phyloP scores from a whole-genome alignment of 1,284 basidiomycete species.

The Sanguinoderma infundibulare region DNA sequence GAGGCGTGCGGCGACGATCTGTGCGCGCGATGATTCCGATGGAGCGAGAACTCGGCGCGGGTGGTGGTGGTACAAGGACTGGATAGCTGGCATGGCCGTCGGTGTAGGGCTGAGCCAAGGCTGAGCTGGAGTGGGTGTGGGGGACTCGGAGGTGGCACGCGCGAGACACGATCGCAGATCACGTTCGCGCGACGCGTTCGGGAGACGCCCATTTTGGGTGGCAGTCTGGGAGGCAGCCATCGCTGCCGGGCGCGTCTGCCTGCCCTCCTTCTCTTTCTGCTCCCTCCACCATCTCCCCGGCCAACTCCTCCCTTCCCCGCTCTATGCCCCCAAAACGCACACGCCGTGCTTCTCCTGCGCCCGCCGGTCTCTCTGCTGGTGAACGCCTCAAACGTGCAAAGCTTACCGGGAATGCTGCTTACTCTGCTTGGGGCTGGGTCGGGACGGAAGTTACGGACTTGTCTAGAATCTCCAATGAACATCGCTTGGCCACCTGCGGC shows the following conservation, averaged over 20 bases:
- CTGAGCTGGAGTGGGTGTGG: too few relatives aligned
- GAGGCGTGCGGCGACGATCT: too few relatives aligned
- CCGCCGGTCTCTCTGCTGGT: slow-evolving; percentile 58
- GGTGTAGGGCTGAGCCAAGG: too few relatives aligned
- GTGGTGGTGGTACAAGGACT: too few relatives aligned
- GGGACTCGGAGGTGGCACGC: neutral
- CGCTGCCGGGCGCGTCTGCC: slow-evolving; percentile 18
- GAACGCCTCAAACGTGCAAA: slow-evolving; percentile 64
- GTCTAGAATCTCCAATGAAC: slow-evolving; percentile 65
- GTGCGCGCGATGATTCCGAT: too few relatives aligned
- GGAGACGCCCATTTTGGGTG: slow-evolving; percentile 13
- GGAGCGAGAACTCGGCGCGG: too few relatives aligned
- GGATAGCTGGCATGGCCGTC: too few relatives aligned
- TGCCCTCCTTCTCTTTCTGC: slow-evolving; percentile 3
- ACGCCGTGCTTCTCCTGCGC: slow-evolving; percentile 51
- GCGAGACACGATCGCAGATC: slow-evolving; percentile 5
- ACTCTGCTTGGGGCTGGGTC: slow-evolving; percentile 79
- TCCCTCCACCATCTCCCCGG: neutral
- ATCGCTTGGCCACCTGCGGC: slow-evolving; percentile 70
- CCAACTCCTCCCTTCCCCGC: neutral
- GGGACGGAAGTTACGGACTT: slow-evolving; percentile 60
- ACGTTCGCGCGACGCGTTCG: slow-evolving; percentile 26
- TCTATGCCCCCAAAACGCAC: slow-evolving; percentile 68
- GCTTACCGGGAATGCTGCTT: slow-evolving; percentile 46
- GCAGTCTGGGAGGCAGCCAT: slow-evolving; percentile 13